Base-by-base conservation (phyloP, 2,329 filamentous ascomycete species). In the Penicillium paneum region DNA sequence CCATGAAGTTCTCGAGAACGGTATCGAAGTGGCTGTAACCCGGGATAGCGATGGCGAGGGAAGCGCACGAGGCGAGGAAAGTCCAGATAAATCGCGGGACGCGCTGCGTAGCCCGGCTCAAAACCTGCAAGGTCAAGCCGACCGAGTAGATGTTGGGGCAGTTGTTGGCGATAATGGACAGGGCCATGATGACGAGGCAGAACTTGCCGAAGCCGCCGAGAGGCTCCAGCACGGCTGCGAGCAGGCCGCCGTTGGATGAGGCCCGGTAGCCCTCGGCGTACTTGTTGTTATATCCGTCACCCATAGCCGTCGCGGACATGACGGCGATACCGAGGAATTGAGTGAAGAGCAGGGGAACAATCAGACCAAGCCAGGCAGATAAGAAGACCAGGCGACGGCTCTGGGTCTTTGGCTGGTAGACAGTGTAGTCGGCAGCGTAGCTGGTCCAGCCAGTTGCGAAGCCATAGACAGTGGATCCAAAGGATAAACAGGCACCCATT, bases 371-470 rank as follows among this genome's bases (percentile, higher is more conserved):
- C 70, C 85, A 89, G 29, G 88, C 89, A 67, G 84, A 85, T 56
- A 82, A 64, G 72, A 92, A 93, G 56, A 91, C 78, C 56, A 84
- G 84, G 39, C 69, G 70, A 21, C 83, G 80, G 29, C 81, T 81
- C 38, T 84, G 83, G 24, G 73, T 78, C 3, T 79, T 76, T 0
- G 88, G 88, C 64, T 91, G 89, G 72, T 92, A 92, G 47, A 90
- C 87, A 21, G 87, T 90, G 71, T 91, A 93, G 67, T 93, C 89
- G 8, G 88, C 86, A 0, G 89, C 88, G 56, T 86, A 89, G 7
- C 82, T 82, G 1, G 86, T 84, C 89, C 90, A 94, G 52, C 89
- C 83, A 2, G 88, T 86, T 17, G 85, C 80, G 67, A 88, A 87
- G 36, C 87, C 83, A 69, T 84, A 87, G 32, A 91, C 77, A 17